Percentiles rank a stretch among this genome's conserved stretches.
Conservation (phyloP, 2,329 filamentous ascomycete genomes). For the Apiospora phragmitis region DNA sequence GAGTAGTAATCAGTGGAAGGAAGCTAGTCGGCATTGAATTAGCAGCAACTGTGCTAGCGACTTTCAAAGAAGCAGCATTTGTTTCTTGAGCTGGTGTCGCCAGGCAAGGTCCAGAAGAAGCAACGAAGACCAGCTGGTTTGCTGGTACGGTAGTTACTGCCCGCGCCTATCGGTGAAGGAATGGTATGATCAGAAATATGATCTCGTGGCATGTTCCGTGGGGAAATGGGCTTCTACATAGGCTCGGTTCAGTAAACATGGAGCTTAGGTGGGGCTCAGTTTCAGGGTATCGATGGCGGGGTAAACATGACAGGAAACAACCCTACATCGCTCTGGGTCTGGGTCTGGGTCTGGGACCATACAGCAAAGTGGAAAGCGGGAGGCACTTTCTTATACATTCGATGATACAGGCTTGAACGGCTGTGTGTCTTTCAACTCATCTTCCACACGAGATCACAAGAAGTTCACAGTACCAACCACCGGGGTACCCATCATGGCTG, state of each 20-base stretch:
- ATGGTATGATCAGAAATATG: too few species aligned
- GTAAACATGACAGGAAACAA: neutral
- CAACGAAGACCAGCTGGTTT: neutral
- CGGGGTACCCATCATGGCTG: constrained; percentile 25
- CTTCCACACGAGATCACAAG: neutral
- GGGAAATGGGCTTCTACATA: neutral
- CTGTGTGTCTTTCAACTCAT: neutral
- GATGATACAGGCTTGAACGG: neutral
- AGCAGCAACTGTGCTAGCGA: neutral
- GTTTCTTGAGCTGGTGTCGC: neutral
- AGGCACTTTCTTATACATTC: neutral
- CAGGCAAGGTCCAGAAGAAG: neutral
- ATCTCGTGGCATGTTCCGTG: neutral
- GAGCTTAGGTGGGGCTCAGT: neutral
- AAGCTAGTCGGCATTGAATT: neutral
- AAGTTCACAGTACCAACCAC: neutral
- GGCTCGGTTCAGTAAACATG: neutral
- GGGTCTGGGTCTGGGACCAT: neutral
- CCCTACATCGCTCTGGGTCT: neutral
- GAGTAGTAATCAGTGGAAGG: neutral
- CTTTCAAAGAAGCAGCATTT: neutral
- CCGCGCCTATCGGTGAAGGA: neutral
- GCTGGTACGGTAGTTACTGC: neutral
- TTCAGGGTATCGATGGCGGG: constrained; percentile 4
- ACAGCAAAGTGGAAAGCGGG: neutral